Evolutionary conservation across 163 green algal genomes (phyloP).

Genomic region (Scenedesmus sp.): DNA sequence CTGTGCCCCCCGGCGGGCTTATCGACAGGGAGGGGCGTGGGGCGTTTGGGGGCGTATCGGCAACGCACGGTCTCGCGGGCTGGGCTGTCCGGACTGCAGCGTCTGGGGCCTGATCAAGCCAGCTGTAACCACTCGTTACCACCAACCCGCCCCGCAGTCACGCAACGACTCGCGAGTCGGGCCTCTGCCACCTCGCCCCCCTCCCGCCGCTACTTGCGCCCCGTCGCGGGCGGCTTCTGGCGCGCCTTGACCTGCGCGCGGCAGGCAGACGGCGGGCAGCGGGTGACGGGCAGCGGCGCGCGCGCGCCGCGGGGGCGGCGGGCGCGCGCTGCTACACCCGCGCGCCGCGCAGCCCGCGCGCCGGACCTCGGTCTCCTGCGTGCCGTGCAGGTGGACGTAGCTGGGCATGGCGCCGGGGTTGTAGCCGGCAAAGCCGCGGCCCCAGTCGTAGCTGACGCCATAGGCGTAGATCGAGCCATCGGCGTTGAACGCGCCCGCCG

Average conservation of each 20-base stretch:
- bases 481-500: slow-evolving; percentile 78
- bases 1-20: too few species aligned
- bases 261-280: neutral
- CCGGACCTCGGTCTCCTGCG: slow-evolving; percentile 86
- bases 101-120: too few species aligned
- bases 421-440: slow-evolving; percentile 79
- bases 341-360: too few species aligned
- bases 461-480: slow-evolving; percentile 96
- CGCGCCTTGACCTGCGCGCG: slow-evolving; percentile 35
- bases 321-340: neutral
- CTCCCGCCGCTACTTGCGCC: neutral
- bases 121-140: too few species aligned
- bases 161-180: too few species aligned
- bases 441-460: slow-evolving; percentile 94
- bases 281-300: neutral
- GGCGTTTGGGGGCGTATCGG: too few species aligned
- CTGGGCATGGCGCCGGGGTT: slow-evolving; percentile 80
- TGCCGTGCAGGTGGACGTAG: slow-evolving; percentile 90
- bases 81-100: too few species aligned
- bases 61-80: too few species aligned
- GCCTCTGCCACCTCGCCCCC: too few species aligned
- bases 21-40: too few species aligned
- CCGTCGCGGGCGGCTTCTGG: slow-evolving; percentile 25
- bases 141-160: too few species aligned
- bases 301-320: neutral